phyloP scores from a whole-genome alignment of 306 rosid species.

The Geum urbanum region DNA sequence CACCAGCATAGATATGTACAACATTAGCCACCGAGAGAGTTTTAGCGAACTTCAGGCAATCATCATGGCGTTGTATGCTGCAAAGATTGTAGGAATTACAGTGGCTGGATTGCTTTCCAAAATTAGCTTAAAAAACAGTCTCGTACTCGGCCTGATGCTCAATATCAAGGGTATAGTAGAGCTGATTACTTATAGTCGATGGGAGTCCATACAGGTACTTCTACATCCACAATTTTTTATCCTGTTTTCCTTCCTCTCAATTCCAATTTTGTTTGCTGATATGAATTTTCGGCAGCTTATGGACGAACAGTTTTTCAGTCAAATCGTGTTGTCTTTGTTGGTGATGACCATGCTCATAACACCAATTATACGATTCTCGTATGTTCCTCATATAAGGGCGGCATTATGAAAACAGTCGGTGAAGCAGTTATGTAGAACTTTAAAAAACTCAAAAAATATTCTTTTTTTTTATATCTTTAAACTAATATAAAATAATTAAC shows the following conservation, averaged over 20 bases:
- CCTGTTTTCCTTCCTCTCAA: background rate
- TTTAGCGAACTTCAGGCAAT: constrained; percentile 33
- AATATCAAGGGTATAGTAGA: constrained; percentile 68
- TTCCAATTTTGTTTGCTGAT: background rate
- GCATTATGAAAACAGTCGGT: no score
- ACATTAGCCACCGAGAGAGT: constrained; percentile 38
- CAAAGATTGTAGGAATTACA: constrained; percentile 45
- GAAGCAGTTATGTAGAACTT: no score
- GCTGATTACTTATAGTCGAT: constrained; percentile 29
- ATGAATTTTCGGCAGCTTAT: constrained; percentile 36
- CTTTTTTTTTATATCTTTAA: no score
- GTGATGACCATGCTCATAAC: constrained; percentile 43
- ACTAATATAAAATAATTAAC: no score
- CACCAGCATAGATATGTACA: constrained; percentile 40
- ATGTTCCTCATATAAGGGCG: constrained; percentile 29
- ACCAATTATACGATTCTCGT: constrained; percentile 42
- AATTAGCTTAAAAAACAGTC: constrained; percentile 53
- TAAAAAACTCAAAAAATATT: no score
- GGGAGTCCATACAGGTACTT: constrained; percentile 38
- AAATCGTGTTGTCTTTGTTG: constrained; percentile 43
- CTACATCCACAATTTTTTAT: background rate
- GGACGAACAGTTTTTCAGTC: constrained; percentile 47
- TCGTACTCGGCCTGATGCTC: constrained; percentile 56
- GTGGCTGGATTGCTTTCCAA: constrained; percentile 52
- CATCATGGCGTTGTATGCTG: constrained; percentile 24